phyloP scores from a whole-genome alignment of 225 moss, liverwort and hornwort genomes.

The Asterella californica region DNA sequence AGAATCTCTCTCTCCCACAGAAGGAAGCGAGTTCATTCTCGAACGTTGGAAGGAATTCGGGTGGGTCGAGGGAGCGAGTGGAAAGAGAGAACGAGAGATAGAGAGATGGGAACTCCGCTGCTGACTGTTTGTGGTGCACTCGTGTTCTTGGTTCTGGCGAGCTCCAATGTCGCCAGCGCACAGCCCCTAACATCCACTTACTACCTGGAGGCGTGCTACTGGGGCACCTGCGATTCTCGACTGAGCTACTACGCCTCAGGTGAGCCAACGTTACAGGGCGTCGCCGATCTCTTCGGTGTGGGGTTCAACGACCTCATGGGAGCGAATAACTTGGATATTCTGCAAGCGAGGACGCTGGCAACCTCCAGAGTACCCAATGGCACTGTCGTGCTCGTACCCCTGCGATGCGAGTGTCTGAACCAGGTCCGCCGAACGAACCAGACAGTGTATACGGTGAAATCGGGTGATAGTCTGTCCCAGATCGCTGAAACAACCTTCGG shows the following conservation, averaged over 20 bases:
- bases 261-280: neutral
- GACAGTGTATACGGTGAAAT: slow-evolving; percentile 21
- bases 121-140: neutral
- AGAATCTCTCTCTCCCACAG: too few relatives aligned
- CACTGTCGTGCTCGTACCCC: slow-evolving; percentile 14
- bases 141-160: neutral
- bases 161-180: neutral
- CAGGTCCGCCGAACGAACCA: slow-evolving; percentile 20
- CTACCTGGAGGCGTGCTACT: slow-evolving; percentile 13
- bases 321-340: slow-evolving; percentile 25
- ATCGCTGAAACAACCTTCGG: neutral
- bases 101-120: neutral
- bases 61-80: neutral
- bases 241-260: slow-evolving; percentile 13
- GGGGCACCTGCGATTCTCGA: slow-evolving; percentile 22
- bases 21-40: too few relatives aligned
- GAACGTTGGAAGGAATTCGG: too few relatives aligned
- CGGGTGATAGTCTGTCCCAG: slow-evolving; percentile 11
- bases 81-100: neutral
- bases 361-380: neutral
- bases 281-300: slow-evolving; percentile 25
- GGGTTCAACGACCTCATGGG: slow-evolving; percentile 12
- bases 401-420: slow-evolving; percentile 18
- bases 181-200: slow-evolving; percentile 5
- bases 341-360: neutral